Percentiles rank a stretch among this genome's conserved stretches.
phyloP scores from a whole-genome alignment of 345 rosid species.

The Citrus medica region DNA sequence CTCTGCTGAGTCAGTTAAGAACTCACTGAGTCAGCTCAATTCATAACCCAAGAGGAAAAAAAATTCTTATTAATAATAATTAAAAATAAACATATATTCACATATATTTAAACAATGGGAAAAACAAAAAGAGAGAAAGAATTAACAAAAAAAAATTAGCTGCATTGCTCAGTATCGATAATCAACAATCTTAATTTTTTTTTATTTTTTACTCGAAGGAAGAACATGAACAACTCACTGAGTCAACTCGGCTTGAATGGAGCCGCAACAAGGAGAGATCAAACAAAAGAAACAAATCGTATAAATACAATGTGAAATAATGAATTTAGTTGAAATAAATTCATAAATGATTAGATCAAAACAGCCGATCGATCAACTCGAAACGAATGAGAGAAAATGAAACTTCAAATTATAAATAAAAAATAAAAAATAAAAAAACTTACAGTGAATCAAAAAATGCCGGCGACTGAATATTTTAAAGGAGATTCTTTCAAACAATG shows the following conservation, averaged over 20 bases:
- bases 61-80: not conserved
- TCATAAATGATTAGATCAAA: not conserved
- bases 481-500: constrained; percentile 16
- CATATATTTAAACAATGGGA: not conserved
- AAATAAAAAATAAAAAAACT: not conserved
- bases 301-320: not conserved
- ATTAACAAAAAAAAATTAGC: not conserved
- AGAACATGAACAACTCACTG: not conserved
- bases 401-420: not conserved
- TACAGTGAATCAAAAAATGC: constrained; percentile 19
- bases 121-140: not conserved
- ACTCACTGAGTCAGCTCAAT: constrained; percentile 24
- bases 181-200: not conserved
- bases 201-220: not conserved
- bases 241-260: constrained; percentile 2
- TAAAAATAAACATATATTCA: constrained; percentile 11
- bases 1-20: constrained; percentile 5
- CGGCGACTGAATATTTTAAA: constrained; percentile 11
- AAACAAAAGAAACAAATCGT: not conserved
- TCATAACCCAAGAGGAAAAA: constrained; percentile 13
- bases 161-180: not conserved
- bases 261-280: not conserved
- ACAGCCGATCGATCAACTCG: not conserved
- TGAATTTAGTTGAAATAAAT: not conserved
- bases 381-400: not conserved